Percentiles rank a stretch among this genome's conserved stretches.
Evolutionary conservation across 1,284 basidiomycete genomes (phyloP).

Genomic region (Microbotryum scabiosae): DNA sequence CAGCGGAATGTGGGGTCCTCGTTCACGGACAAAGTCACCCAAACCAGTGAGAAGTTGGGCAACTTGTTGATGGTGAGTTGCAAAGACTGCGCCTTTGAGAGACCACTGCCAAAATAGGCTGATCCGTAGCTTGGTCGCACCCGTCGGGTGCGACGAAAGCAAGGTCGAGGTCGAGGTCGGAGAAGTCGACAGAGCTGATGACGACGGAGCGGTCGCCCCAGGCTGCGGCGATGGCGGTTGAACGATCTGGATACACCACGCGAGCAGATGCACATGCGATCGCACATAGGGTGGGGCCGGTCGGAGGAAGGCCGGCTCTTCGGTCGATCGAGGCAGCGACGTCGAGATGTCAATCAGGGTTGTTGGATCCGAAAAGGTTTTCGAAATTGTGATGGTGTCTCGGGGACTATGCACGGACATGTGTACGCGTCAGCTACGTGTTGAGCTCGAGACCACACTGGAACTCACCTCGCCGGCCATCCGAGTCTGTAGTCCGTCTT

Average conservation of each 20-base stretch:
- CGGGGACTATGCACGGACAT: slow-evolving; percentile 55
- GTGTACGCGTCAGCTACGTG: slow-evolving; percentile 28
- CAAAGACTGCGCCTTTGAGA: slow-evolving; percentile 70
- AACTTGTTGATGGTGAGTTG: slow-evolving; percentile 47
- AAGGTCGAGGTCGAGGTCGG: slow-evolving; percentile 41
- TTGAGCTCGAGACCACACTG: slow-evolving; percentile 28
- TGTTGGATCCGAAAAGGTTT: slow-evolving; percentile 59
- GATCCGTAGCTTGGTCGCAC: slow-evolving; percentile 52
- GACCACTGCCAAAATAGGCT: slow-evolving; percentile 96
- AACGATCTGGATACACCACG: slow-evolving; percentile 76
- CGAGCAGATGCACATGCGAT: slow-evolving; percentile 77
- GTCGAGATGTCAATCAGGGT: slow-evolving; percentile 80
- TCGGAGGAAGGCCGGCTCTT: slow-evolving; percentile 87
- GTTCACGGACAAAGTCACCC: slow-evolving; percentile 63
- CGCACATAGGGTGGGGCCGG: slow-evolving; percentile 91
- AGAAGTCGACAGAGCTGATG: slow-evolving; percentile 33
- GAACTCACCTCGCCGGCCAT: slow-evolving; percentile 84
- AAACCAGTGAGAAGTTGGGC: slow-evolving; percentile 68
- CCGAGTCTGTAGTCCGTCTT: slow-evolving; percentile 87
- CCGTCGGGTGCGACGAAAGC: slow-evolving; percentile 27
- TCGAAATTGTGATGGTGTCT: slow-evolving; percentile 85
- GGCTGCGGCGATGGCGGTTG: slow-evolving; percentile 33
- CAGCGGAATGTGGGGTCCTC: slow-evolving; percentile 64
- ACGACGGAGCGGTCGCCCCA: slow-evolving; percentile 38
- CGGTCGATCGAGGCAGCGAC: slow-evolving; percentile 79